phyloP scores from a whole-genome alignment of 2,329 filamentous ascomycete genomes.

The Arthrobotrys megalospora region DNA sequence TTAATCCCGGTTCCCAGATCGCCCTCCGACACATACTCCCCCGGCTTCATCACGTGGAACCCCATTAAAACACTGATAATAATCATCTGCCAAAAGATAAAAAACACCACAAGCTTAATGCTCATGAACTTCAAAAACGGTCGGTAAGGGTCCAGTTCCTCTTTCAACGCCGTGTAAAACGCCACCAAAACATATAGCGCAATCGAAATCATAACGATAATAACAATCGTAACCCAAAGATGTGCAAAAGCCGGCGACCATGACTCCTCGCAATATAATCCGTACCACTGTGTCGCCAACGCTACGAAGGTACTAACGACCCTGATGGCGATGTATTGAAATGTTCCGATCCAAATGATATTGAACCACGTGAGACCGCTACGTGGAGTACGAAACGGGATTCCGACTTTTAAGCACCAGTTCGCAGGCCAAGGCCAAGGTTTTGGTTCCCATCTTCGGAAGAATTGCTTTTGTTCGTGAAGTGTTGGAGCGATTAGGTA shows the following conservation, averaged over 20 bases:
- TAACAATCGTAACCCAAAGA: conserved; percentile 83
- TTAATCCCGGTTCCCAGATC: conserved; percentile 88
- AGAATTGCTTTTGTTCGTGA: conserved; percentile 86
- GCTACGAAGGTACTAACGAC: conserved; percentile 84
- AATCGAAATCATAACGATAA: conserved; percentile 80
- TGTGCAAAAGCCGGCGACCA: conserved; percentile 84
- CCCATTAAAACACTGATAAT: conserved; percentile 76
- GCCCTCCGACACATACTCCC: conserved; percentile 76
- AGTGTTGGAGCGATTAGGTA: conserved; percentile 83
- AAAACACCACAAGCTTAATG: conserved; percentile 92
- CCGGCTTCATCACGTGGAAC: conserved; percentile 76
- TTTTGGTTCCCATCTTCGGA: conserved; percentile 77
- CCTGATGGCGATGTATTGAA: conserved; percentile 87
- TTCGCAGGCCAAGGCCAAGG: conserved; percentile 82
- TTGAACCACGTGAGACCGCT: conserved; percentile 94
- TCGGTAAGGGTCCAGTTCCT: conserved; percentile 77
- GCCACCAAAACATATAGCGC: conserved; percentile 93
- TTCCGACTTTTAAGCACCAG: conserved; percentile 76
- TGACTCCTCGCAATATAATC: conserved; percentile 83
- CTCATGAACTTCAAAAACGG: conserved; percentile 86
- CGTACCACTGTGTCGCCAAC: conserved; percentile 79
- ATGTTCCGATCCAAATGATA: conserved; percentile 84
- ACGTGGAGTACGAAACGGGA: conserved; percentile 74
- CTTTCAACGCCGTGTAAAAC: conserved; percentile 83
- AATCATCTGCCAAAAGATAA: conserved; percentile 87